phyloP scores from a whole-genome alignment of 2,329 filamentous ascomycete genomes.

The Tolypocladium tropicale region DNA sequence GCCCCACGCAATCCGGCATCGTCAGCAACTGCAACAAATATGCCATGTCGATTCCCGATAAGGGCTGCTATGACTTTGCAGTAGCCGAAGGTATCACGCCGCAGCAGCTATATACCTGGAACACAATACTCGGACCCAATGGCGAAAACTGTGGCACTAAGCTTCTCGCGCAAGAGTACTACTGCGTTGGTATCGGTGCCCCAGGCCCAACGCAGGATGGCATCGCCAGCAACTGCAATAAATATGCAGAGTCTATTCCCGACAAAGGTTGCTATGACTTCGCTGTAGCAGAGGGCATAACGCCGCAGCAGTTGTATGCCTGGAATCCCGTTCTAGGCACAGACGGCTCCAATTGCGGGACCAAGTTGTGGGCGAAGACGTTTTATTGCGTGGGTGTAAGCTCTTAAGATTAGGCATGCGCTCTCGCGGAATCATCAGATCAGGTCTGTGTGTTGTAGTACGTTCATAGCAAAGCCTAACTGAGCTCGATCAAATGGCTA shows the following conservation, averaged over 20 bases:
- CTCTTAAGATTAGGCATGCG: background rate
- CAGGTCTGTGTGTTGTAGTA: background rate
- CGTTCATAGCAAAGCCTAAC: background rate
- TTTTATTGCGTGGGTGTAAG: background rate
- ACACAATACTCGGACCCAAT: background rate
- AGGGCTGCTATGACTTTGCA: background rate
- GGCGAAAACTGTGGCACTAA: background rate
- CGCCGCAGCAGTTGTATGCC: background rate
- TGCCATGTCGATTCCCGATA: background rate
- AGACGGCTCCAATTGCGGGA: background rate
- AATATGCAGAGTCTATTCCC: background rate
- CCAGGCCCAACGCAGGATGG: background rate
- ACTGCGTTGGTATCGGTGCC: background rate
- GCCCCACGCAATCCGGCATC: background rate
- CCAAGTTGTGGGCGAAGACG: background rate
- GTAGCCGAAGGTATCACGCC: background rate
- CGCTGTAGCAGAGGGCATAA: background rate
- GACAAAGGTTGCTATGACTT: background rate
- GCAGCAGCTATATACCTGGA: background rate
- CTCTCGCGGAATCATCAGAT: background rate
- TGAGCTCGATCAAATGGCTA: background rate
- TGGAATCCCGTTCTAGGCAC: background rate
- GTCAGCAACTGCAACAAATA: background rate
- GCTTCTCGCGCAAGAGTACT: background rate
- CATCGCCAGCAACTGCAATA: background rate